These are phyloP conservation scores for Sclerotinia minor DNA, from an alignment of 2,329 filamentous ascomycete species.

Conservation along the genomic window DNA sequence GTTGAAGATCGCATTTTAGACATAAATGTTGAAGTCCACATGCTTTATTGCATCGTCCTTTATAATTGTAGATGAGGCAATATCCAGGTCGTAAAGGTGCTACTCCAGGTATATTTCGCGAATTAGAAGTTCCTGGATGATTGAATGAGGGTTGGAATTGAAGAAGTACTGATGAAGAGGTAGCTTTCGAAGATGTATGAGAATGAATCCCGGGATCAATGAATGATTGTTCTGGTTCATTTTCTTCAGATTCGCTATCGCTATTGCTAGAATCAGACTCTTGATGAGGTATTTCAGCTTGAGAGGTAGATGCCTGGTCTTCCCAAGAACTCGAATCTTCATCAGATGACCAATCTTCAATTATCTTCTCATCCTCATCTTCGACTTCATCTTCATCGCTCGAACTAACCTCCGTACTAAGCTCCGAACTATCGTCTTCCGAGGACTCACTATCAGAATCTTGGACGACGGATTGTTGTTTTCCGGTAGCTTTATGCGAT, in stretches of 20 bases:
- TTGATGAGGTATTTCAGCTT: not conserved
- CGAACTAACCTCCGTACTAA: not conserved
- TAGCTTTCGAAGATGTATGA: not conserved
- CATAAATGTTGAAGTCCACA: slow-evolving; percentile 15
- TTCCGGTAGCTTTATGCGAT: not conserved
- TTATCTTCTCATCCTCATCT: not conserved
- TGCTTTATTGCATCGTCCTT: slow-evolving; percentile 11
- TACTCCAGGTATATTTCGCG: not conserved
- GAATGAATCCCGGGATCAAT: not conserved
- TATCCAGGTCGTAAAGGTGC: slow-evolving; percentile 13
- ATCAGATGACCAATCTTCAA: not conserved
- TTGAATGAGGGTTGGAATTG: not conserved
- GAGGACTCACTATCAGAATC: not conserved
- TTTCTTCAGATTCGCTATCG: not conserved
- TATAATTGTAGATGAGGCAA: slow-evolving; percentile 13
- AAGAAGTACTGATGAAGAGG: not conserved
- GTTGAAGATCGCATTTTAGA: slow-evolving; percentile 14
- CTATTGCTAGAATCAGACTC: slow-evolving; percentile 1
- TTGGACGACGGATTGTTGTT: not conserved
- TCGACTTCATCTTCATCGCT: not conserved
- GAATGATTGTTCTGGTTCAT: not conserved
- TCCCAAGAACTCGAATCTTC: slow-evolving; percentile 5
- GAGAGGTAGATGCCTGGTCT: not conserved
- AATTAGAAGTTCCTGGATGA: not conserved
- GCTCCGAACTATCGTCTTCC: slow-evolving; percentile 3